Conservation (phyloP, 2,329 filamentous ascomycete species). For the Colletotrichum tanaceti region DNA sequence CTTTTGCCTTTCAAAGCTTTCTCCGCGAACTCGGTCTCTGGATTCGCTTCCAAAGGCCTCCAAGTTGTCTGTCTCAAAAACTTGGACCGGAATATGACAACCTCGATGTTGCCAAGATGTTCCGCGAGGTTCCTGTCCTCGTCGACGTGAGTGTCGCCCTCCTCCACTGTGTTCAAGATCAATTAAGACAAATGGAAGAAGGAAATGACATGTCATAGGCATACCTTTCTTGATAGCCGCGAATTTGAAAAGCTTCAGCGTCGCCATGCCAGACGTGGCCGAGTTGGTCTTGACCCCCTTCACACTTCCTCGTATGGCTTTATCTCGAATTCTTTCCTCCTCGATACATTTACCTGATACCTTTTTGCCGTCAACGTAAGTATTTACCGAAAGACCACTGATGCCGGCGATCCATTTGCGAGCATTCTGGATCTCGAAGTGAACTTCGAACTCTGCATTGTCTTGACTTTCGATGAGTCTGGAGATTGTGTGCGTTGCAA, state of each 20-base stretch:
- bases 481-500: constrained; percentile 5
- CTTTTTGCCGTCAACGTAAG: constrained; percentile 7
- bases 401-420: neutral
- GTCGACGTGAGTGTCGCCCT: neutral
- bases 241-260: constrained; percentile 3
- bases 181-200: accelerated
- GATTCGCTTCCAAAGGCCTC: accelerated
- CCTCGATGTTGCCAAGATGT: constrained; percentile 10
- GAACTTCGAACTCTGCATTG: neutral
- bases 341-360: accelerated
- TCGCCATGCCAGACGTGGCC: accelerated
- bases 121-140: neutral
- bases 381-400: accelerated
- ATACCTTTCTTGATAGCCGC: neutral
- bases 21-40: neutral
- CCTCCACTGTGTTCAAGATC: neutral
- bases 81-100: neutral
- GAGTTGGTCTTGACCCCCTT: accelerated
- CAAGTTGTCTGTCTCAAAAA: accelerated
- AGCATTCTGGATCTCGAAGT: neutral
- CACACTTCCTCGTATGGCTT: accelerated
- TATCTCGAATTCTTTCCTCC: accelerated
- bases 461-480: constrained; percentile 26
- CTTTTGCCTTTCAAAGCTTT: constrained; percentile 18
- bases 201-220: neutral